A percentile compares a stretch with the other conserved stretches of the same genome.
phyloP scores from a whole-genome alignment of 2,329 filamentous ascomycete genomes.

The Dothidotthia symphoricarpi region DNA sequence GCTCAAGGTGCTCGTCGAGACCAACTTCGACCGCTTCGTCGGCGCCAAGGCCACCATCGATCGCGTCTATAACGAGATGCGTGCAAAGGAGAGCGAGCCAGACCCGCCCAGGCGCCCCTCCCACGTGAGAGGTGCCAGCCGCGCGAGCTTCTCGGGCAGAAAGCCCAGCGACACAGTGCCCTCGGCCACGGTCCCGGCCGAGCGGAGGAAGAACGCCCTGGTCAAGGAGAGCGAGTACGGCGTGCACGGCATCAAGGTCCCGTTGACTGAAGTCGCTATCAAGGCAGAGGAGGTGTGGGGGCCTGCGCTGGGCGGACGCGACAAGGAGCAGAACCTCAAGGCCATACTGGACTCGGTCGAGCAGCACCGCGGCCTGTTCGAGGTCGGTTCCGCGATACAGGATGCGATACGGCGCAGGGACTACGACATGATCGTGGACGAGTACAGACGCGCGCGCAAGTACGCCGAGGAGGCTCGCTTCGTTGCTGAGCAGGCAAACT shows the following conservation, averaged over 20 bases:
- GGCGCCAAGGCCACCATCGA: constrained; percentile 97
- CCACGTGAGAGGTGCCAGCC: constrained; percentile 68
- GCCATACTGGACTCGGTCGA: constrained; percentile 73
- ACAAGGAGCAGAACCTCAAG: constrained; percentile 86
- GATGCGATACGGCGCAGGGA: constrained; percentile 89
- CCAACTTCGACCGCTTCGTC: constrained; percentile 97
- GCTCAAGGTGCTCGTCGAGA: constrained; percentile 92
- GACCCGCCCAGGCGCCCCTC: constrained; percentile 38
- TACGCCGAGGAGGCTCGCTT: constrained; percentile 75
- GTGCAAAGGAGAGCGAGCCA: constrained; percentile 61
- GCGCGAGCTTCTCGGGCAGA: constrained; percentile 55
- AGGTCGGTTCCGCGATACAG: constrained; percentile 71
- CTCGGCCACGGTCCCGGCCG: constrained; percentile 31
- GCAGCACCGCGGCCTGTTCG: constrained; percentile 76
- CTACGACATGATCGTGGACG: constrained; percentile 81
- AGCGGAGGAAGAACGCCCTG: constrained; percentile 83
- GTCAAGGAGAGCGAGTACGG: constrained; percentile 71
- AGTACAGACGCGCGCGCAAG: constrained; percentile 78
- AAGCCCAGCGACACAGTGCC: constrained; percentile 43
- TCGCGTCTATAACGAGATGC: constrained; percentile 98
- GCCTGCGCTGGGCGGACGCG: constrained; percentile 82
- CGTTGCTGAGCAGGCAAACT: constrained; percentile 58
- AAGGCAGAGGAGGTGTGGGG: constrained; percentile 99
- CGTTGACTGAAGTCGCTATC: constrained; percentile 82
- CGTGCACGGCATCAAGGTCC: constrained; percentile 67